A percentile compares a stretch with the other conserved stretches of the same genome.
Conservation (phyloP, 192 early-diverging fungal genomes). For the Gamsiella multidivaricata region DNA sequence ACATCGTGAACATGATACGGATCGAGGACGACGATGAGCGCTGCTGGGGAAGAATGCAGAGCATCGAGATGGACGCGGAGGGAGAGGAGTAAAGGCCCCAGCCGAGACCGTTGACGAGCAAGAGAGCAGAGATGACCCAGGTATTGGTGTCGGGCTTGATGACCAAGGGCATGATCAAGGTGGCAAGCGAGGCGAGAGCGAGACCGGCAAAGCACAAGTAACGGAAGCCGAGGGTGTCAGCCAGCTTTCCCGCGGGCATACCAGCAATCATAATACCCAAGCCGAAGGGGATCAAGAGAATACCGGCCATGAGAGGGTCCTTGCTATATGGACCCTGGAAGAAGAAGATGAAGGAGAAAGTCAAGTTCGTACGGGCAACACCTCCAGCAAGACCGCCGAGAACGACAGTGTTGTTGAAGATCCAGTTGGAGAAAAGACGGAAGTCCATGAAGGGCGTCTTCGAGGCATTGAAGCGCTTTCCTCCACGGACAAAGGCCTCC, state of each 20-base stretch:
- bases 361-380: slow-evolving; percentile 52
- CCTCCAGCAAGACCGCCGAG: slow-evolving; percentile 47
- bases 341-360: slow-evolving; percentile 49
- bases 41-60: slow-evolving; percentile 50
- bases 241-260: slow-evolving; percentile 42
- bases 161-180: slow-evolving; percentile 46
- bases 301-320: slow-evolving; percentile 51
- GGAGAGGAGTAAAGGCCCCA: slow-evolving; percentile 54
- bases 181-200: slow-evolving; percentile 27
- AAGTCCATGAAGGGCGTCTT: slow-evolving; percentile 48
- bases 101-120: slow-evolving; percentile 43
- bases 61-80: slow-evolving; percentile 44
- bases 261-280: slow-evolving; percentile 50
- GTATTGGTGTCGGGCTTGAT: slow-evolving; percentile 51
- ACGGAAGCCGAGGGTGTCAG: slow-evolving; percentile 44
- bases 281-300: slow-evolving; percentile 45
- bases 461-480: slow-evolving; percentile 31
- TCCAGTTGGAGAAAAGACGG: slow-evolving; percentile 33
- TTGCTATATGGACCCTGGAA: slow-evolving; percentile 50
- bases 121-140: slow-evolving; percentile 40
- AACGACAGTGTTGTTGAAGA: slow-evolving; percentile 53
- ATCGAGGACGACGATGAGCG: slow-evolving; percentile 45
- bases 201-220: slow-evolving; percentile 41
- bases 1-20: slow-evolving; percentile 54
- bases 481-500: slow-evolving; percentile 32